Evolutionary conservation across 2,329 filamentous ascomycete species (phyloP), one percentile per base, ranked within the genome.

Genomic region (Fusarium pseudonygamai): DNA sequence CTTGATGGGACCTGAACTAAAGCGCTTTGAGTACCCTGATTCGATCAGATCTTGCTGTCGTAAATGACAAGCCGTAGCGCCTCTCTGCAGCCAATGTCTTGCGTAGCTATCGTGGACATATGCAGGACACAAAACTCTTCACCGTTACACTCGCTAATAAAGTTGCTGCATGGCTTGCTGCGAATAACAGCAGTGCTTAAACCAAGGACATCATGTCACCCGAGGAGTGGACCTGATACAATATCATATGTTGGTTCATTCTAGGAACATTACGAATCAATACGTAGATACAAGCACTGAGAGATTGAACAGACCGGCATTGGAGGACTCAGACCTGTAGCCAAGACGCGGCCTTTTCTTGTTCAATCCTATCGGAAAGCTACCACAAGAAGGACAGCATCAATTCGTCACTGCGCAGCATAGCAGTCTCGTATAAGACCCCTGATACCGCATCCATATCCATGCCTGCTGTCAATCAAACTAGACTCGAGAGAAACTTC

Each of bases 11-110:
- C 63, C 46, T 67, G 63, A 30, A 46, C 46, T 30, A 67, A 52
- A 40, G 34, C 34, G 52, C 39, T 39, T 34, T 49, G 24, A 15
- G 30, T 43, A 16, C 22, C 37, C 34, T 68, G 47, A 53, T 69
- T 45, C 49, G 64, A 60, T 60, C 59, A 59, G 40, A 65, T 69
- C 52, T 53, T 16, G 12, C 36, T 37, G 28, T 73, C 71, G 61
- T 55, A 70, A 70, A 66, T 60, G 66, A 70, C 47, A 70, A 49
- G 32, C 39, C n/a, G 30, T 24, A 57, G 46, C 42, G 60, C 15
- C 30, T 22, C 43, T 55, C n/a, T 42, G 20, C 34, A 40, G 12
- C 47, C 64, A 69, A 68, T 64, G 28, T 47, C 28, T 56, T 22
- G n/a, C 42, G 56, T 37, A 37, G 28, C 26, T 52, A 68, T 63